These are phyloP conservation scores for Cyphellophora europaea DNA, from an alignment of 2,329 filamentous ascomycete species.

Conservation along the genomic window DNA sequence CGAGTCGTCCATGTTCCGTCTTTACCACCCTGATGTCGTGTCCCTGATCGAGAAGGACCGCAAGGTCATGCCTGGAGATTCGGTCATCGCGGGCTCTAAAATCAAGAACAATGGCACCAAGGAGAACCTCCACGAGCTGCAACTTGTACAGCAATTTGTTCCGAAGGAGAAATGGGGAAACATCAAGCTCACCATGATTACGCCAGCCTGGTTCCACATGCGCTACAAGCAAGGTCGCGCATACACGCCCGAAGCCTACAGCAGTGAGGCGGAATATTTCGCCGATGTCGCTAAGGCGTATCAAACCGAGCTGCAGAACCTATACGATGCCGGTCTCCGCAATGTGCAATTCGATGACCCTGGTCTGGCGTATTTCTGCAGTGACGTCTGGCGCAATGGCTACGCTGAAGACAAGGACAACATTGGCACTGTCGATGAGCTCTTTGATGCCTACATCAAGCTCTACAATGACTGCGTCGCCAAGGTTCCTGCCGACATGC, in stretches of 20 bases:
- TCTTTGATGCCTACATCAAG: conserved; percentile 60
- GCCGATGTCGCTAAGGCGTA: conserved; percentile 57
- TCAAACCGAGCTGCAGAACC: conserved; percentile 49
- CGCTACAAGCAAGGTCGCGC: conserved; percentile 47
- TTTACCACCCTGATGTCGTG: conserved; percentile 53
- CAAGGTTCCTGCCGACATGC: conserved; percentile 54
- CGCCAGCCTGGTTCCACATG: conserved; percentile 62
- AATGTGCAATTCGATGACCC: conserved; percentile 55
- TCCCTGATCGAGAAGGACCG: conserved; percentile 50
- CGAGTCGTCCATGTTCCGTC: conserved; percentile 43
- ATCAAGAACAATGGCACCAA: conserved; percentile 48
- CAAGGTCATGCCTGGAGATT: conserved; percentile 42
- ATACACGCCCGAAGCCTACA: conserved; percentile 48
- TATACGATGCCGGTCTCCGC: conserved; percentile 49
- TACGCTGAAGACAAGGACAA: conserved; percentile 59
- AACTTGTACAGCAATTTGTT: conserved; percentile 50
- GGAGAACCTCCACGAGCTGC: conserved; percentile 48
- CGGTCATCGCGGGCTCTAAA: conserved; percentile 48
- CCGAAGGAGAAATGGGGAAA: conserved; percentile 53
- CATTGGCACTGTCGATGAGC: conserved; percentile 54
- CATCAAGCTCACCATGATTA: conserved; percentile 59
- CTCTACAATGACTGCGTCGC: conserved; percentile 61
- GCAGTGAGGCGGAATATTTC: conserved; percentile 54
- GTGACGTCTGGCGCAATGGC: conserved; percentile 54
- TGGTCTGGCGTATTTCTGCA: conserved; percentile 57